A percentile compares a stretch with the other conserved stretches of the same genome.
phyloP scores from a whole-genome alignment of 345 rosid genomes.

The Angophora floribunda region DNA sequence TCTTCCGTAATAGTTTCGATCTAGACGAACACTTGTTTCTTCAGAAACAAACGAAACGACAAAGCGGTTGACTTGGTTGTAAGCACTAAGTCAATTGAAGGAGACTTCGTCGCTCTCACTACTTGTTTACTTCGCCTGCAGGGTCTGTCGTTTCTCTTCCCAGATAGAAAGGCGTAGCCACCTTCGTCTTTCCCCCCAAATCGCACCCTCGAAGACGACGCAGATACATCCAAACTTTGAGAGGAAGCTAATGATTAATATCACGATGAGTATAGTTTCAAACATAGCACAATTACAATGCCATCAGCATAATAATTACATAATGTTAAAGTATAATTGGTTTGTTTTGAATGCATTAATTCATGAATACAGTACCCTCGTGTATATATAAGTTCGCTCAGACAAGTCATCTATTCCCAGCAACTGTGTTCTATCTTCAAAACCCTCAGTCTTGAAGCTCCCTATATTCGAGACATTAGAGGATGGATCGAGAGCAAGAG shows the following conservation, averaged over 20 bases:
- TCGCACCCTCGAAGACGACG: background rate
- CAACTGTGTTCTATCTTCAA: background rate
- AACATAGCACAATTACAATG: background rate
- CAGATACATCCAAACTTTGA: background rate
- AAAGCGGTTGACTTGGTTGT: background rate
- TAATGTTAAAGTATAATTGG: background rate
- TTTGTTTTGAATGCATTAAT: background rate
- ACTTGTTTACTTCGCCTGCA: background rate
- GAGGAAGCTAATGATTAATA: background rate
- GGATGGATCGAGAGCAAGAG: slow-evolving; percentile 48
- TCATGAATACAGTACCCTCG: background rate
- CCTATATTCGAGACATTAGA: background rate
- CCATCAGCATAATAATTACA: background rate
- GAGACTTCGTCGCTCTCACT: background rate
- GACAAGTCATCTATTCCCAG: background rate
- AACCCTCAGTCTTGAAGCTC: background rate
- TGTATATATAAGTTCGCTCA: background rate
- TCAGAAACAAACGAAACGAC: background rate
- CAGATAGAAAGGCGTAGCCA: background rate
- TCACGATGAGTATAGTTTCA: background rate
- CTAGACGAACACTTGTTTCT: background rate
- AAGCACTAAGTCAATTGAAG: background rate
- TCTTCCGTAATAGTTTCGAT: background rate
- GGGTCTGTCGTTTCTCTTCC: background rate
- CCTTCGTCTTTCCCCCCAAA: background rate